phyloP scores from a whole-genome alignment of 257 asterid genomes.

The Solanum etuberosum region DNA sequence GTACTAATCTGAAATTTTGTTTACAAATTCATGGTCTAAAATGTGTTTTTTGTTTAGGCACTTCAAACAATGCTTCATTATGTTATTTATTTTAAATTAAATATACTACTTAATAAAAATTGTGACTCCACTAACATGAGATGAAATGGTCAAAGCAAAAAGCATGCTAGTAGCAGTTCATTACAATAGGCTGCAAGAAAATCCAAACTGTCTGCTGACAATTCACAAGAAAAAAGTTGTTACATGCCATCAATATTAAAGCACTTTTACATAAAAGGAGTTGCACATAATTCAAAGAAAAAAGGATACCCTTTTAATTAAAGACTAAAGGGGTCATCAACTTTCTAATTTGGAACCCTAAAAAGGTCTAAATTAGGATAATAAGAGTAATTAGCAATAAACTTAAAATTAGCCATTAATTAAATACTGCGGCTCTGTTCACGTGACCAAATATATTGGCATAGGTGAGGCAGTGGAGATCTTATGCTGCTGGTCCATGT shows the following conservation, averaged over 20 bases:
- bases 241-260: neutral
- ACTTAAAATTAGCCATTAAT: neutral
- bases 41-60: neutral
- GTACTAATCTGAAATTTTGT: too few relatives aligned
- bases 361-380: neutral
- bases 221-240: neutral
- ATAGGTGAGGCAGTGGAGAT: constrained; percentile 29
- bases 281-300: neutral
- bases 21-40: neutral
- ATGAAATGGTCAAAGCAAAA: neutral
- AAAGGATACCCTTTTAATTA: neutral
- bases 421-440: neutral
- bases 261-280: neutral
- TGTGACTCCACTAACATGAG: too few relatives aligned
- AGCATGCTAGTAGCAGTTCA: neutral
- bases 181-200: neutral
- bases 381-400: neutral
- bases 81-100: too few relatives aligned
- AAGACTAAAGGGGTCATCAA: neutral
- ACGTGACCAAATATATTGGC: constrained; percentile 88
- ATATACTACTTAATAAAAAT: too few relatives aligned
- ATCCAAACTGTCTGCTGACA: neutral
- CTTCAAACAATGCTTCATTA: too few relatives aligned
- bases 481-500: constrained; percentile 27
- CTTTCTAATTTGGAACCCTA: neutral